phyloP scores from a whole-genome alignment of 768 basidiomycete species.

The Amanita fuliginea region DNA sequence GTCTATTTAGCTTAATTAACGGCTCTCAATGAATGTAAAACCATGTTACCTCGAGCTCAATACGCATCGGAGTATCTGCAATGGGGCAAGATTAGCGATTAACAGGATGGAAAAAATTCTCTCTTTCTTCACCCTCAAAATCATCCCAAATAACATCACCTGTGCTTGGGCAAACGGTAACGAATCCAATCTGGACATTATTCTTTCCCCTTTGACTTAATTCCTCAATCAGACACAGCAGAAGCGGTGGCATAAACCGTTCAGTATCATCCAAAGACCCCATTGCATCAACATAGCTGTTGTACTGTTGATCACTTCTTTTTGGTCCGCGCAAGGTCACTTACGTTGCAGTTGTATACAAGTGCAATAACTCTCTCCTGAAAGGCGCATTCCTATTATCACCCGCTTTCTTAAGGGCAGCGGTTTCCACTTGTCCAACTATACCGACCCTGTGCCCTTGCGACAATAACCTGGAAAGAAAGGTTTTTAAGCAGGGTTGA shows the following conservation, averaged over 20 bases:
- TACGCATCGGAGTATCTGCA: slow-evolving; percentile 71
- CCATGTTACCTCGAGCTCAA: slow-evolving; percentile 68
- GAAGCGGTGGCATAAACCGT: slow-evolving; percentile 43
- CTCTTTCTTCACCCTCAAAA: slow-evolving; percentile 50
- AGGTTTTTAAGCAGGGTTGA: neutral
- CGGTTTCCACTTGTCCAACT: slow-evolving; percentile 75
- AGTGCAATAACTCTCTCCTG: slow-evolving; percentile 57
- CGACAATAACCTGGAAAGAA: slow-evolving; percentile 43
- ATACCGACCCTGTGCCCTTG: slow-evolving; percentile 79
- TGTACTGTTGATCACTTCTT: slow-evolving; percentile 2
- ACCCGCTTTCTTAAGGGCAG: slow-evolving; percentile 77
- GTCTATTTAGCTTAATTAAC: slow-evolving; percentile 38
- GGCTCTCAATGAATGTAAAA: neutral
- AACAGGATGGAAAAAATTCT: neutral
- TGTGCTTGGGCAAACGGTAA: slow-evolving; percentile 75
- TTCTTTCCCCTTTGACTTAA: slow-evolving; percentile 14
- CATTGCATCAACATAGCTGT: slow-evolving; percentile 77
- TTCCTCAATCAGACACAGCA: slow-evolving; percentile 73
- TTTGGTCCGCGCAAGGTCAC: slow-evolving; percentile 16
- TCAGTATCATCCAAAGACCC: slow-evolving; percentile 56
- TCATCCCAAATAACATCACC: slow-evolving; percentile 94
- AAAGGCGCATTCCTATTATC: slow-evolving; percentile 69
- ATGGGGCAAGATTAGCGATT: slow-evolving; percentile 1
- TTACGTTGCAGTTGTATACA: slow-evolving; percentile 85
- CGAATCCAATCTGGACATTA: slow-evolving; percentile 51